Base-by-base conservation (phyloP, 768 basidiomycete genomes). In the Termitomyces sp. region DNA sequence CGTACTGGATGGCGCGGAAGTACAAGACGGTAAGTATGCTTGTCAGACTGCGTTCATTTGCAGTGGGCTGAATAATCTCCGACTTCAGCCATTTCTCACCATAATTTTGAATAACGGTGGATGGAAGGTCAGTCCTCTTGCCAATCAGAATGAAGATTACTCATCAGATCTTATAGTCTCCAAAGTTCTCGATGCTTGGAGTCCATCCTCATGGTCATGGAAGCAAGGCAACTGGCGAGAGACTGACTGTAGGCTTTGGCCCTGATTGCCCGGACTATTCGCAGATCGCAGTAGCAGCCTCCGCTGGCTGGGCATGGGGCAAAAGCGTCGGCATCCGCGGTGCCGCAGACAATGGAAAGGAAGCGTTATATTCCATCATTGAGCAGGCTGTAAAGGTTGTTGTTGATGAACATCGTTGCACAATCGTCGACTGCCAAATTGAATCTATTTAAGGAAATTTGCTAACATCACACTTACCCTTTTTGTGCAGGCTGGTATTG, bases 41-140 rank as follows among this genome's bases (percentile, higher is more conserved):
- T n/a, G 35, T 38, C 32, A 22, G 7, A n/a, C 11, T 22, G 4
- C 25, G n/a, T 36, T 18, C 48, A 36, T 46, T 27, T 45, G 36
- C 15, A 29, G 12, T 18, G 12, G 33, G 3, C 7, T 55, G 31
- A 32, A 0, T 6, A n/a, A 31, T 16, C 1, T 18, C 40, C 15
- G 22, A 23, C 11, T 27, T 15, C 33, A 87, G 85, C 88, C 86
- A 1, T 89, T 87, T 71, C 66, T 89, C 25, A 88, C 85, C 0
- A 72, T 89, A 57, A 73, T 89, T 0, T 67, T 90, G 13, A 89
- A 89, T 64, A 89, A 89, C 53, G 86, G 85, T 0, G 86, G 85
- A 0, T 86, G 84, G 85, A 82, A 74, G 60, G 79, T 81, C 53
- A 57, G 73, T 64, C 13, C n/a, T 48, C 27, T 11, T 22, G 20